Evolutionary conservation across 768 basidiomycete species (phyloP), one percentile per base, ranked within the genome.

Genomic region (Lentinula edodes): DNA sequence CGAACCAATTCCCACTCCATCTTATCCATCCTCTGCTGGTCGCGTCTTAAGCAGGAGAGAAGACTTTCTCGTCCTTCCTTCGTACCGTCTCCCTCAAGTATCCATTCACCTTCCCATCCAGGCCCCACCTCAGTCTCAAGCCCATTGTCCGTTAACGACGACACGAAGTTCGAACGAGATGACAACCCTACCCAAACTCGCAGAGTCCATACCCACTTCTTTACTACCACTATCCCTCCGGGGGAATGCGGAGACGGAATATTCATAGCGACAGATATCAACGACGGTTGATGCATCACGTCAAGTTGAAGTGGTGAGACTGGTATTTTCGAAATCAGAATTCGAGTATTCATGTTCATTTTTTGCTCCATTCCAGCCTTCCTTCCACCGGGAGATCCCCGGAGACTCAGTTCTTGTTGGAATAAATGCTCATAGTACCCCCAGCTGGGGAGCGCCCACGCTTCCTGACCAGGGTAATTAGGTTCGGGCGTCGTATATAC

Each of bases 91-190:
- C 83, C 86, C 71, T 92, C 88, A n/a, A 92, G 75, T 13, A 90
- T 75, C 90, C 91, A 91, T 64, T 91, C 88, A 8, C 87, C 87
- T 36, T 80, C 75, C 86, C 91, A 89, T 5, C 85, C 87, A n/a
- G 82, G 81, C 12, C 88, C 86, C 23, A 88, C 73, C 42, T 52
- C 61, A 2, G 20, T n/a, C 18, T 54, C 53, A 6, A 28, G 3
- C 23, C n/a, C 50, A 15, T 36, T 16, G 12, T 45, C 45, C 9
- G 35, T 10, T 1, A 48, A 36, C 35, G 53, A 54, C 6, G 53
- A 35, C 12, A 38, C 18, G 6, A 36, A 32, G 0, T 45, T 38
- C 7, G 45, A 36, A 10, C 15, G 16, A 20, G 50, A 58, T 18
- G 15, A 16, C 32, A 52, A 71, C 68, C 12, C 69, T 41, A 56